These are phyloP conservation scores for Thelephora ganbajun DNA, from an alignment of 768 basidiomycete genomes.

Conservation along the genomic window DNA sequence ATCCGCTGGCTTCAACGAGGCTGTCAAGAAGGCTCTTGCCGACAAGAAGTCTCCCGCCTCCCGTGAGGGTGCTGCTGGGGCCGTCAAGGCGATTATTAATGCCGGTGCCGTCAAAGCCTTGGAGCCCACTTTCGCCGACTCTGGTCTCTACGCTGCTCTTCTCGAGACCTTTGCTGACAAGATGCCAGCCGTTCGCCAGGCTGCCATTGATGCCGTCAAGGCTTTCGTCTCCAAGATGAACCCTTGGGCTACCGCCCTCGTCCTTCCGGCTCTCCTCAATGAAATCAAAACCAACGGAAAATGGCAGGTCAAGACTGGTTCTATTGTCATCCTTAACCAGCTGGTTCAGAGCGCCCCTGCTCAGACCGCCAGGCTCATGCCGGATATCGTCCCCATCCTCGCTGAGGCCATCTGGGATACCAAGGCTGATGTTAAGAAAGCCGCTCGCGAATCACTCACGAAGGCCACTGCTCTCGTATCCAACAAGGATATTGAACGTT, in stretches of 20 bases:
- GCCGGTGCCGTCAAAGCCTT: constrained; percentile 68
- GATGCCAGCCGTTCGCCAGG: constrained; percentile 74
- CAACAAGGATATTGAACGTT: constrained; percentile 97
- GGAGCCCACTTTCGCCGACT: constrained; percentile 79
- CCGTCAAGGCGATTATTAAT: constrained; percentile 46
- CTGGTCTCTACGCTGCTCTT: constrained; percentile 75
- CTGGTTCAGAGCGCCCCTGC: constrained; percentile 70
- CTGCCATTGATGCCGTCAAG: constrained; percentile 73
- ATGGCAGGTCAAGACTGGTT: constrained; percentile 93
- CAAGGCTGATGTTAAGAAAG: constrained; percentile 98
- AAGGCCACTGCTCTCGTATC: constrained; percentile 90
- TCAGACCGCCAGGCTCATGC: constrained; percentile 83
- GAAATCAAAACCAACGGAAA: constrained; percentile 94
- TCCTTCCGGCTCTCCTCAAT: constrained; percentile 81
- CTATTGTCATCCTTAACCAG: constrained; percentile 71
- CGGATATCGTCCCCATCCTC: constrained; percentile 89
- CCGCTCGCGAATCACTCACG: constrained; percentile 85
- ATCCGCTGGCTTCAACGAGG: constrained; percentile 54
- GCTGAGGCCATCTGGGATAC: constrained; percentile 97
- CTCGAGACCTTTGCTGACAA: constrained; percentile 93
- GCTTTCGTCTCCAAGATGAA: constrained; percentile 66
- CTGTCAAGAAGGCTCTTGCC: constrained; percentile 69
- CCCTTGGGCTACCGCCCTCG: constrained; percentile 73
- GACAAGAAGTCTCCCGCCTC: constrained; percentile 93
- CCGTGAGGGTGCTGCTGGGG: constrained; percentile 77